phyloP scores from a whole-genome alignment of 306 rosid species.

The Quercus bicolor region DNA sequence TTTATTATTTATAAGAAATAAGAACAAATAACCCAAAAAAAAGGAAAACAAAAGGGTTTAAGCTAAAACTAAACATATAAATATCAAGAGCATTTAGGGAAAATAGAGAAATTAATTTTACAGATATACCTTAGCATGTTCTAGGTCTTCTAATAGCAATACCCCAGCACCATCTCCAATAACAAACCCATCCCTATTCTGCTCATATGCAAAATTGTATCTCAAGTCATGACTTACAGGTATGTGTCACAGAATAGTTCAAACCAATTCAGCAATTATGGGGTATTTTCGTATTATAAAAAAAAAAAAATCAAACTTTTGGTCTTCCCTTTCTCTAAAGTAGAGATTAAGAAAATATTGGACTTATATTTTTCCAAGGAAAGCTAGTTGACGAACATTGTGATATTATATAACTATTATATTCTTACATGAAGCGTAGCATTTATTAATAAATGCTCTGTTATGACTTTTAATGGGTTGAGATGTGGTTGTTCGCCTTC shows the following conservation, averaged over 20 bases:
- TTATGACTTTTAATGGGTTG: too few relatives aligned
- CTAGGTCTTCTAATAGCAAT: conserved; percentile 85
- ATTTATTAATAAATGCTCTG: too few relatives aligned
- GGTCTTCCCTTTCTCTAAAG: background rate
- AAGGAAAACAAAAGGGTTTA: background rate
- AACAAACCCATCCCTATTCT: conserved; percentile 98
- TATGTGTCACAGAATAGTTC: background rate
- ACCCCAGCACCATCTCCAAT: conserved; percentile 99
- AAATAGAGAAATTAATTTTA: background rate
- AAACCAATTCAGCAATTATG: background rate
- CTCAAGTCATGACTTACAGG: background rate
- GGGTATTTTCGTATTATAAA: background rate
- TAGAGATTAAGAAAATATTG: background rate
- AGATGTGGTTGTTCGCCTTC: too few relatives aligned
- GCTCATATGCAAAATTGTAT: conserved; percentile 33
- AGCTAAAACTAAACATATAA: background rate
- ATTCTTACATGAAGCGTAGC: too few relatives aligned
- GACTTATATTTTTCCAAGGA: background rate
- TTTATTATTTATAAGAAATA: conserved; percentile 5
- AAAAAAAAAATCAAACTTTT: background rate
- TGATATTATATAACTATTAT: too few relatives aligned
- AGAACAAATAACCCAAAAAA: background rate
- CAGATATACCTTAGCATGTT: conserved; percentile 83
- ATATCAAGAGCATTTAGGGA: background rate
- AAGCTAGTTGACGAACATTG: background rate